These are phyloP conservation scores for Pezicula radicicola DNA, from an alignment of 2,329 filamentous ascomycete species.

Conservation along the genomic window DNA sequence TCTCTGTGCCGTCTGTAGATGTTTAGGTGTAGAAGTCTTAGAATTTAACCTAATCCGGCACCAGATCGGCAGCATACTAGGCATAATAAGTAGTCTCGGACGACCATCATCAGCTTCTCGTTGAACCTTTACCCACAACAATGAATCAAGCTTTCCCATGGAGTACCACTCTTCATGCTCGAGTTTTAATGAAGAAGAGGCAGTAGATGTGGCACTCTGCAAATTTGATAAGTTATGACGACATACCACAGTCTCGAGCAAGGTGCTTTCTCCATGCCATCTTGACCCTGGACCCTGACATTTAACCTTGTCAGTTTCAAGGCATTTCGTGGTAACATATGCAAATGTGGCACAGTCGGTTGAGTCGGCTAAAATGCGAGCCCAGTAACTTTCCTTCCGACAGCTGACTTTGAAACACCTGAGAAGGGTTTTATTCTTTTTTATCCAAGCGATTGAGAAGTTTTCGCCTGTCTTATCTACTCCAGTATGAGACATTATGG, in stretches of 20 bases:
- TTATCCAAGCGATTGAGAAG: constrained; percentile 5
- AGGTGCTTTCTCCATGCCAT: background rate
- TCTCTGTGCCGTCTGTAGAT: no score
- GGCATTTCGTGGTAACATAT: constrained; percentile 6
- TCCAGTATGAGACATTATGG: constrained; percentile 7
- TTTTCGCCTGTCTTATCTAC: constrained; percentile 2
- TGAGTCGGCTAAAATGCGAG: constrained; percentile 8
- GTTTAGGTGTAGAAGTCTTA: no score
- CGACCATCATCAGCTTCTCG: no score
- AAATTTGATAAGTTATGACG: background rate
- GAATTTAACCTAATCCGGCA: no score
- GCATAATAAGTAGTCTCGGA: no score
- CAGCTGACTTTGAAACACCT: constrained; percentile 8
- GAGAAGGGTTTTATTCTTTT: background rate
- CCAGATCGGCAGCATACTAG: no score
- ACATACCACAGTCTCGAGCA: constrained; percentile 2
- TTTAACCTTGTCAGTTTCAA: constrained; percentile 2
- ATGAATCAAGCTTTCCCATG: no score
- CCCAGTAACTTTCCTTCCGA: constrained; percentile 9
- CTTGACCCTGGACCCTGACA: constrained; percentile 1
- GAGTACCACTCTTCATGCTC: no score
- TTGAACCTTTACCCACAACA: no score
- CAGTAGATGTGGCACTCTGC: no score
- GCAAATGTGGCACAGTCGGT: constrained; percentile 11
- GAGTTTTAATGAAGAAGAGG: no score